Evolutionary conservation across 2,329 filamentous ascomycete species (phyloP).

Genomic region (Xylariales sp.): DNA sequence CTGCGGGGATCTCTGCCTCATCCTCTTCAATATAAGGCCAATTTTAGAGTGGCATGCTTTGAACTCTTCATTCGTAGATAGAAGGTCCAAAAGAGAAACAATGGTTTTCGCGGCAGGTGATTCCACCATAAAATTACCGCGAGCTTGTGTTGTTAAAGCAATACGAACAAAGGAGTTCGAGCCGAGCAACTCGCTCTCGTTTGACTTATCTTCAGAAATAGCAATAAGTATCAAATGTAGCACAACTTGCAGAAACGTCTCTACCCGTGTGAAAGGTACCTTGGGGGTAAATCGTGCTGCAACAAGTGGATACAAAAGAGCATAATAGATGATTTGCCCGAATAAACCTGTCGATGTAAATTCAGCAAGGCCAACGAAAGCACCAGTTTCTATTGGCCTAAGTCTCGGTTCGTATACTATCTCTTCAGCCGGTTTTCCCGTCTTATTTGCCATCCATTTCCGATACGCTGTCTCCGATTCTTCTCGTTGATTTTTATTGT

Average conservation of each 20-base stretch:
- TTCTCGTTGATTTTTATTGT: slow-evolving; percentile 95
- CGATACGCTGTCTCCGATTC: slow-evolving; percentile 93
- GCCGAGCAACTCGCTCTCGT: slow-evolving; percentile 62
- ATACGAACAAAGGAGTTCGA: slow-evolving; percentile 77
- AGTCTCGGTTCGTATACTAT: slow-evolving; percentile 93
- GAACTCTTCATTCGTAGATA: slow-evolving; percentile 77
- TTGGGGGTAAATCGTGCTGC: slow-evolving; percentile 75
- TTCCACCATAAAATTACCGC: slow-evolving; percentile 70
- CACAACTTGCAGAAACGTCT: slow-evolving; percentile 91
- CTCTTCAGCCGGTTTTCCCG: slow-evolving; percentile 81
- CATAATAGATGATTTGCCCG: slow-evolving; percentile 89
- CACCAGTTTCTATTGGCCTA: slow-evolving; percentile 77
- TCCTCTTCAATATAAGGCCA: slow-evolving; percentile 80
- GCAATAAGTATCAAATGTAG: slow-evolving; percentile 89
- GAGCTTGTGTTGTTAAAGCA: slow-evolving; percentile 72
- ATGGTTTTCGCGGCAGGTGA: slow-evolving; percentile 70
- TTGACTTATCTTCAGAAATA: slow-evolving; percentile 80
- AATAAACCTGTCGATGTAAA: slow-evolving; percentile 91
- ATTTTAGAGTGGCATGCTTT: slow-evolving; percentile 88
- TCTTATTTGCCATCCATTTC: slow-evolving; percentile 86
- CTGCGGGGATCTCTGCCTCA: slow-evolving; percentile 83
- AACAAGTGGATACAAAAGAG: slow-evolving; percentile 82
- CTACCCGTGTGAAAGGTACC: slow-evolving; percentile 84
- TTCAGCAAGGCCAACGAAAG: slow-evolving; percentile 78
- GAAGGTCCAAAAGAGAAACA: slow-evolving; percentile 70